These are phyloP conservation scores for Colletotrichum lupini DNA, from an alignment of 2,329 filamentous ascomycete species.

Conservation along the genomic window DNA sequence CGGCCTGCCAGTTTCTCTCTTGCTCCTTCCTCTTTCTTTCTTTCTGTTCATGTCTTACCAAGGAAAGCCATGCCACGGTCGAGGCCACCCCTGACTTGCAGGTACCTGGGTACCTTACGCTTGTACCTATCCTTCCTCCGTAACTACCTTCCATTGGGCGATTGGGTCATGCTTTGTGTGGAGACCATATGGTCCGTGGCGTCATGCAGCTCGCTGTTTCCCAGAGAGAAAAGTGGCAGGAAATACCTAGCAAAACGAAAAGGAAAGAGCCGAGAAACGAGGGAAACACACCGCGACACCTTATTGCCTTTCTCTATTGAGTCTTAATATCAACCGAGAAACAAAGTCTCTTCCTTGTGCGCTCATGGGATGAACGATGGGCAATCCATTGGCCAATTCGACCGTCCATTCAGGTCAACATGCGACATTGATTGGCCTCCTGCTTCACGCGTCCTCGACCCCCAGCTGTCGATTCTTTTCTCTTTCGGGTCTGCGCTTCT, in stretches of 20 bases:
- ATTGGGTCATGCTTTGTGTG: slow-evolving; percentile 1
- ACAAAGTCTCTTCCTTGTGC: neutral
- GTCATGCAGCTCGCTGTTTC: slow-evolving; percentile 25
- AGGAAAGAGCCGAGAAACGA: neutral
- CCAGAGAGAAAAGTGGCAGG: neutral
- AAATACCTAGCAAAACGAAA: neutral
- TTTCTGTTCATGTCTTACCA: neutral
- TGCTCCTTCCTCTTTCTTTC: neutral
- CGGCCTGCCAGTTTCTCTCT: neutral
- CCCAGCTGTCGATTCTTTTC: slow-evolving; percentile 10
- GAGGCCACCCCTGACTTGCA: neutral
- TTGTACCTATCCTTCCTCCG: too few species aligned
- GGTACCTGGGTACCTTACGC: neutral
- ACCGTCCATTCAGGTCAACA: neutral
- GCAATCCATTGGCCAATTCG: neutral
- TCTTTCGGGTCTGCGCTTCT: slow-evolving; percentile 1
- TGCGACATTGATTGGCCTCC: slow-evolving; percentile 6
- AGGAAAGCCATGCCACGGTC: neutral
- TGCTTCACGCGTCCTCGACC: neutral
- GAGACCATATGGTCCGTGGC: slow-evolving; percentile 25
- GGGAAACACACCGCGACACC: neutral
- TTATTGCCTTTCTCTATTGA: too few species aligned
- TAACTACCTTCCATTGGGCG: neutral
- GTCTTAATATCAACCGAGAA: neutral
- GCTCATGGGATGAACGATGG: slow-evolving; percentile 10